Conservation (phyloP, 2,329 filamentous ascomycete species). For the Hypoxylon sp. region DNA sequence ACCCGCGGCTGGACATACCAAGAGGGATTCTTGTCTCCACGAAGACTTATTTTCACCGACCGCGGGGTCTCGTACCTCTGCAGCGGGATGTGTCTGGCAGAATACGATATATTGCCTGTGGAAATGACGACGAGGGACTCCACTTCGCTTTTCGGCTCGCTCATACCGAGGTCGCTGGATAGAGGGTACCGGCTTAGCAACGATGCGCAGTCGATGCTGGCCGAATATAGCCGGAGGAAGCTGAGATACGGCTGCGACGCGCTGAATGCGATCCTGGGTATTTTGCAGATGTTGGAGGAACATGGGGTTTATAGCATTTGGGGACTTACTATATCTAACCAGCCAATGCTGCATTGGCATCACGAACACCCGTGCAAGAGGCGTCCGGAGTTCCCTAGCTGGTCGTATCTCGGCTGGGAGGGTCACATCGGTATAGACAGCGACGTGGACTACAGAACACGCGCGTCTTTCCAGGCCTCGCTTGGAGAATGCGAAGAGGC, state of each 20-base stretch:
- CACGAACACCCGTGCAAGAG: not conserved
- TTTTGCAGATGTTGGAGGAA: not conserved
- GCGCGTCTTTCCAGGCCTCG: not conserved
- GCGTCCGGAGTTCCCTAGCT: slow-evolving; percentile 12
- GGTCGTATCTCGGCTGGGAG: slow-evolving; percentile 14
- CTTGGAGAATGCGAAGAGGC: not conserved
- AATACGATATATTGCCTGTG: not conserved
- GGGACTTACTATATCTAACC: not conserved
- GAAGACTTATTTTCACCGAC: slow-evolving; percentile 7
- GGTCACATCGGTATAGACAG: not conserved
- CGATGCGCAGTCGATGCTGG: not conserved
- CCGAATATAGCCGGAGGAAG: not conserved
- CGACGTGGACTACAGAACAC: not conserved
- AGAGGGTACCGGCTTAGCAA: not conserved
- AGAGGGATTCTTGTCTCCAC: not conserved
- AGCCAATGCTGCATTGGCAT: not conserved
- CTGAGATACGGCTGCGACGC: not conserved
- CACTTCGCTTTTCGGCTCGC: not conserved
- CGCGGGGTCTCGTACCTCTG: not conserved
- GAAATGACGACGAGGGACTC: not conserved
- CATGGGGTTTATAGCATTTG: slow-evolving; percentile 1
- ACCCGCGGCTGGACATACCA: not conserved
- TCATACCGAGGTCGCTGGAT: not conserved
- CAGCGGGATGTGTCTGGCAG: not conserved
- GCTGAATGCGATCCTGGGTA: not conserved